Evolutionary conservation across 2,329 filamentous ascomycete species (phyloP), one percentile per base, ranked within the genome.

Genomic region (Ceratocystis eucalypticola): DNA sequence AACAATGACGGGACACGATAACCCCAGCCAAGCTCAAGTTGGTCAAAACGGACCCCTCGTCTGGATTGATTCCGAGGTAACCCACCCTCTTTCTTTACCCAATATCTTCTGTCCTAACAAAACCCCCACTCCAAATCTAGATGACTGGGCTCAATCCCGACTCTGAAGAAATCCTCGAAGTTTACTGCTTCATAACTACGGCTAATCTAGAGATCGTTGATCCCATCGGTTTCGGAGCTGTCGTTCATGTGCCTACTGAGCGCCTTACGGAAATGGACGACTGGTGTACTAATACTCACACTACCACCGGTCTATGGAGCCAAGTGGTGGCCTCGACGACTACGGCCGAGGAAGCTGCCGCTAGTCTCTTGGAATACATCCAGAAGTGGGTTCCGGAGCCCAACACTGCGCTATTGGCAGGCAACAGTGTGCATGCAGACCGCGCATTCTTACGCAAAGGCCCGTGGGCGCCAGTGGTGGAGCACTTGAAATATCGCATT

Each of bases 381-480:
- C 82, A 86, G 71, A 80, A 79, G 69, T 81, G 86, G 72, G 82
- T 94, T 5, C 89, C 91, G 0, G 77, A 86, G 68, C 78, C 80
- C 7, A 80, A 85, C 61, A 82, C 76, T 44, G 93, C 85, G 0
- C 76, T 97, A 67, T 80, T 99, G 50, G 92, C 94, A 0, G 94
- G 94, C 1, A 99, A 96, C 76, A 94, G 88, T 67, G 89, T 99
- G 30, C 93, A 99, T 74, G 90, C 88, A 2, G 94, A 99, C 75
- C 85, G 85, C 71, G 84, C 84, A 1, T 99, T 99, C 73, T 79
- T 99, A 68, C 80, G 84, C 4, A 83, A 84, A 69, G 80, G 80
- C 66, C 91, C 92, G 0, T 99, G 93, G 75, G 82, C 80, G 48
- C 78, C 80, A 68, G 85, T 96, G 1, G 77, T 89, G 62, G 83